Conservation (phyloP, 2,329 filamentous ascomycete genomes). For the Simplicillium aogashimaense region DNA sequence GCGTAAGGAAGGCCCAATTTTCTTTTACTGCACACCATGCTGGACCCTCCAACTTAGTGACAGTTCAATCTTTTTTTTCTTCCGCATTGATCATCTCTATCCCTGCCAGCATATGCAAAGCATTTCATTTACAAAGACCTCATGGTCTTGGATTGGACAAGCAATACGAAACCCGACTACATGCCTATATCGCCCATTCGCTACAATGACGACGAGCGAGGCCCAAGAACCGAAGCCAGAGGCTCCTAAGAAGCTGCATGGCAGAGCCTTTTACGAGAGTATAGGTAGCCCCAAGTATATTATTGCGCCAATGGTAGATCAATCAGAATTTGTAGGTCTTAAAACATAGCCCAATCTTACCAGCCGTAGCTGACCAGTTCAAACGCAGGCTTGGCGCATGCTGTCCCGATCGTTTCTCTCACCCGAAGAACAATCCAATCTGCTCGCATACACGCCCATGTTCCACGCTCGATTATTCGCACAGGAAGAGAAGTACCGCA, state of each 20-base stretch:
- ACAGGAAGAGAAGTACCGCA: conserved; percentile 66
- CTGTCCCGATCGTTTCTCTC: conserved; percentile 88
- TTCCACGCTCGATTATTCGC: conserved; percentile 84
- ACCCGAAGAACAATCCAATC: conserved; percentile 46
- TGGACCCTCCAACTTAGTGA: too few relatives aligned
- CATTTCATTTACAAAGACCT: too few relatives aligned
- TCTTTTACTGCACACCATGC: too few relatives aligned
- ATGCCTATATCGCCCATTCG: too few relatives aligned
- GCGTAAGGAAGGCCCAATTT: too few relatives aligned
- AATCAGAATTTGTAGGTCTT: conserved; percentile 81
- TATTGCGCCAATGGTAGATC: conserved; percentile 95
- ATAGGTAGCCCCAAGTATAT: conserved; percentile 86
- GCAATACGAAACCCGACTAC: too few relatives aligned
- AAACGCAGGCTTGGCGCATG: conserved; percentile 79
- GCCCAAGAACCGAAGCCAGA: conserved; percentile 5
- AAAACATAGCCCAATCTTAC: not conserved
- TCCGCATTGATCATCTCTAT: too few relatives aligned
- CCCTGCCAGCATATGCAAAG: too few relatives aligned
- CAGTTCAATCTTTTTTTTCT: too few relatives aligned
- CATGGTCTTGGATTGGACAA: too few relatives aligned
- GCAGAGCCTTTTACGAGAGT: conserved; percentile 87
- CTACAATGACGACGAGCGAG: not conserved
- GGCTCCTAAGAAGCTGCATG: conserved; percentile 52
- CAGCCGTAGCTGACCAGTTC: not conserved
- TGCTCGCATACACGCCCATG: conserved; percentile 94